Evolutionary conservation across 2,329 filamentous ascomycete genomes (phyloP), one percentile per base, ranked within the genome.

Genomic region (Penicillium freii): DNA sequence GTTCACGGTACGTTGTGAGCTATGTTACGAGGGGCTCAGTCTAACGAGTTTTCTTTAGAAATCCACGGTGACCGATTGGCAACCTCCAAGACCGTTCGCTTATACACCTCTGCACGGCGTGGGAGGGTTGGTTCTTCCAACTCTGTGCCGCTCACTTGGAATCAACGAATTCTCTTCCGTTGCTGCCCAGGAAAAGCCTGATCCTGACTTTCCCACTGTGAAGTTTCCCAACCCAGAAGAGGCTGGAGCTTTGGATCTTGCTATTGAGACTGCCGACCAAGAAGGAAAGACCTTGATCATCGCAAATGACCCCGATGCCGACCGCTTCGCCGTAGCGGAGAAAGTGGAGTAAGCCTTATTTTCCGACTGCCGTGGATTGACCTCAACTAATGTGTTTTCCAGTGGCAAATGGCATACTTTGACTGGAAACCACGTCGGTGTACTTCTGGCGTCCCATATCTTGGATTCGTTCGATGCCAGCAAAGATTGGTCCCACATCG

Each of bases 151-250:
- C 21, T 66, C 69, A 23, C 58, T 75, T 34, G 70, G 68, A 3
- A 70, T 76, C 25, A 61, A 65, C 11, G 62, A 72, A 36, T 75
- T 76, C 52, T 68, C 63, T 6, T 62, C 70, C 47, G 76, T 77
- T 46, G 54, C 65, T 58, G 71, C 75, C 43, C 84, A 87, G 69
- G 78, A 80, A 34, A 65, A 81, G n/a, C 84, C 85, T 6, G 79
- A 88, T 65, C 84, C 85, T 0, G 79, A 86, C 55, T 88, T 88
- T 54, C 82, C 84, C 0, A 87, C 85, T 0, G 83, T 87, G 15
- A 79, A 80, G 27, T 87, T 87, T 60, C 85, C 85, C 0, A 88
- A 88, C 62, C 85, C 85, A 0, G 85, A 88, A 67, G 85, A 88
- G 66, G 80, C 81, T 56, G 85, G 85, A 7, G 84, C 85, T 3